Evolutionary conservation across 306 rosid genomes (phyloP).

Genomic region (Lagenaria siceraria): DNA sequence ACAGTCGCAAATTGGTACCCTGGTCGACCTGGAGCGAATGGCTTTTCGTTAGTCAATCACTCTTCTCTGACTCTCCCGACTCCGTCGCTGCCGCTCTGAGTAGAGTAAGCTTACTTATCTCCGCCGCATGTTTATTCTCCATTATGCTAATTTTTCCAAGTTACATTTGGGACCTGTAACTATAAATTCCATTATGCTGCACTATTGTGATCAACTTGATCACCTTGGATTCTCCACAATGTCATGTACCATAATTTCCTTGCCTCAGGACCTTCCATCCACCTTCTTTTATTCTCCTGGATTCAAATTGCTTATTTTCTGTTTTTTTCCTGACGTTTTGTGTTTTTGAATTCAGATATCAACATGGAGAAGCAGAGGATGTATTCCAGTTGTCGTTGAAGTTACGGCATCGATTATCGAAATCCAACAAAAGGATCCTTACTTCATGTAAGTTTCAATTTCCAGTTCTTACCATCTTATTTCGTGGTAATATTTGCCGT

Average conservation of each 20-base stretch:
- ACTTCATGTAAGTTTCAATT: slow-evolving; percentile 30
- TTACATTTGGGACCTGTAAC: not conserved
- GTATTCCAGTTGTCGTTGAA: slow-evolving; percentile 58
- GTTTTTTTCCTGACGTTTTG: not conserved
- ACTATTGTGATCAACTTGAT: not conserved
- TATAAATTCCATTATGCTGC: not conserved
- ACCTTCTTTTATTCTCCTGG: not conserved
- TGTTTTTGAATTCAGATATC: slow-evolving; percentile 33
- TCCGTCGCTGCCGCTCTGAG: slow-evolving; percentile 49
- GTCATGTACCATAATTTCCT: not conserved
- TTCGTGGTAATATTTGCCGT: not conserved
- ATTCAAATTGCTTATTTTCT: not conserved
- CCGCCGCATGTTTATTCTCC: not conserved
- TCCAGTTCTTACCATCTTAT: not conserved
- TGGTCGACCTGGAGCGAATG: slow-evolving; percentile 94
- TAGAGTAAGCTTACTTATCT: slow-evolving; percentile 30
- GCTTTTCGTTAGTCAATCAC: slow-evolving; percentile 50
- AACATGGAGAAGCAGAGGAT: slow-evolving; percentile 79
- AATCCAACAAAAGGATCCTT: slow-evolving; percentile 56
- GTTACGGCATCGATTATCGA: slow-evolving; percentile 64
- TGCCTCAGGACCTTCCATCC: not conserved
- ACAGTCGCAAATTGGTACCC: slow-evolving; percentile 51
- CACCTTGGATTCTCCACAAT: not conserved
- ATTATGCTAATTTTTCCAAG: not conserved
- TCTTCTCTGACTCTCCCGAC: slow-evolving; percentile 52